These are phyloP conservation scores for Xylariaceae sp. DNA, from an alignment of 2,329 filamentous ascomycete genomes.

Conservation along the genomic window DNA sequence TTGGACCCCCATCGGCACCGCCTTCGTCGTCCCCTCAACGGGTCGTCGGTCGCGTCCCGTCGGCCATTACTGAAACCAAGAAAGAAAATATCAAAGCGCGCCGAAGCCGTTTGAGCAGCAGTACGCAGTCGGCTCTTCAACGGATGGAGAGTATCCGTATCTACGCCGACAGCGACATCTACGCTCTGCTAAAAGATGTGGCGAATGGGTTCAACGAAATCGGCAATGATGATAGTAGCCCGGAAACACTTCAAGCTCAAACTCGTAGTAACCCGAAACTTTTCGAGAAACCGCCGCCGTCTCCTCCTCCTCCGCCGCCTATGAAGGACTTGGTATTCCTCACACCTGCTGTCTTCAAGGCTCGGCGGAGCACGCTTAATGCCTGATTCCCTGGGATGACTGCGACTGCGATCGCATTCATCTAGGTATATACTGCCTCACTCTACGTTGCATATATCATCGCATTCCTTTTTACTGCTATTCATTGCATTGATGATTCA, in stretches of 20 bases:
- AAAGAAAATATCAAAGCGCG: slow-evolving; percentile 35
- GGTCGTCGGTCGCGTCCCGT: slow-evolving; percentile 51
- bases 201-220: slow-evolving; percentile 55
- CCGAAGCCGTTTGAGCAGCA: slow-evolving; percentile 24
- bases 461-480: slow-evolving; percentile 12
- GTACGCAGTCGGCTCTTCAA: slow-evolving; percentile 29
- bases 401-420: slow-evolving; percentile 1
- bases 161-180: slow-evolving; percentile 65
- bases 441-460: slow-evolving; percentile 4
- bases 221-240: slow-evolving; percentile 31
- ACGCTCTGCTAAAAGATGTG: slow-evolving; percentile 62
- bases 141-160: slow-evolving; percentile 61
- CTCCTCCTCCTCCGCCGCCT: slow-evolving; percentile 37
- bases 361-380: slow-evolving; percentile 24
- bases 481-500: slow-evolving; percentile 29
- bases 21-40: slow-evolving; percentile 48
- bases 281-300: slow-evolving; percentile 23
- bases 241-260: slow-evolving; percentile 12
- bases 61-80: slow-evolving; percentile 52
- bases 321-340: slow-evolving; percentile 41
- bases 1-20: slow-evolving; percentile 33
- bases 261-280: background rate
- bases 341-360: slow-evolving; percentile 49
- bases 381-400: slow-evolving; percentile 8
- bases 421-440: slow-evolving; percentile 13